Evolutionary conservation across 208 protist species (phyloP).

Genomic region (Leptomonas pyrrhocoris): DNA sequence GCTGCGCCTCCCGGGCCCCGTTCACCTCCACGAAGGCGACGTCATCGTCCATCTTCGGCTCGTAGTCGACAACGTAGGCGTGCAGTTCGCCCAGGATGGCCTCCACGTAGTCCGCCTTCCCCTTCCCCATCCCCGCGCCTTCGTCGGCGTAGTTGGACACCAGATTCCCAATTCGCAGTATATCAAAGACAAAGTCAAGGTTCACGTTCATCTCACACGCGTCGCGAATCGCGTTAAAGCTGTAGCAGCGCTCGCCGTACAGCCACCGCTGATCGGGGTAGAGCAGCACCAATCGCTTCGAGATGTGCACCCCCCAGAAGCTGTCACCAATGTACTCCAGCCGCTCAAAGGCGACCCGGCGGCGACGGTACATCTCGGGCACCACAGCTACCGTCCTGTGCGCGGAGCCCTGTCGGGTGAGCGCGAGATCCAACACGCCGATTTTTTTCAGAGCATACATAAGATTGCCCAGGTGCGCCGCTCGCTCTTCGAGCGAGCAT

Average conservation of each 20-base stretch:
- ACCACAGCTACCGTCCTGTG: constrained; percentile 4
- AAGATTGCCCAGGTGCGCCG: constrained; percentile 37
- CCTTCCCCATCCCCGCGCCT: constrained; percentile 56
- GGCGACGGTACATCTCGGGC: constrained; percentile 36
- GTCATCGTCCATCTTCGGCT: constrained; percentile 67
- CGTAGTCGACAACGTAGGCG: constrained; percentile 49
- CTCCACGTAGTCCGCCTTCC: constrained; percentile 87
- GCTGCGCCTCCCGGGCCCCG: constrained; percentile 47
- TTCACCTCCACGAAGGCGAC: constrained; percentile 78
- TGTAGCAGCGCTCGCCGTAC: constrained; percentile 62
- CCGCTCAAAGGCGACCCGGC: constrained; percentile 78
- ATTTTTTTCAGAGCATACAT: constrained; percentile 47
- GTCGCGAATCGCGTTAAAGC: constrained; percentile 74
- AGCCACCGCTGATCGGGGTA: constrained; percentile 80
- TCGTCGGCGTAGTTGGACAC: constrained; percentile 16
- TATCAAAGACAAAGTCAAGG: constrained; percentile 80
- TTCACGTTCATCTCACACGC: constrained; percentile 86
- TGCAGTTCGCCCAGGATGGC: constrained; percentile 79
- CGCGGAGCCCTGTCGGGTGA: constrained; percentile 26
- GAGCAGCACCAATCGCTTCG: constrained; percentile 70
- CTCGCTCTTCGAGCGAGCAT: constrained; percentile 61
- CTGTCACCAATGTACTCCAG: constrained; percentile 89
- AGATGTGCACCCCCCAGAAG: constrained; percentile 69
- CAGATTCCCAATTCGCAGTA: constrained; percentile 56
- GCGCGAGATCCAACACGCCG: constrained; percentile 61